Evolutionary conservation across 768 basidiomycete species (phyloP).

Genomic region (Trametes cubensis): DNA sequence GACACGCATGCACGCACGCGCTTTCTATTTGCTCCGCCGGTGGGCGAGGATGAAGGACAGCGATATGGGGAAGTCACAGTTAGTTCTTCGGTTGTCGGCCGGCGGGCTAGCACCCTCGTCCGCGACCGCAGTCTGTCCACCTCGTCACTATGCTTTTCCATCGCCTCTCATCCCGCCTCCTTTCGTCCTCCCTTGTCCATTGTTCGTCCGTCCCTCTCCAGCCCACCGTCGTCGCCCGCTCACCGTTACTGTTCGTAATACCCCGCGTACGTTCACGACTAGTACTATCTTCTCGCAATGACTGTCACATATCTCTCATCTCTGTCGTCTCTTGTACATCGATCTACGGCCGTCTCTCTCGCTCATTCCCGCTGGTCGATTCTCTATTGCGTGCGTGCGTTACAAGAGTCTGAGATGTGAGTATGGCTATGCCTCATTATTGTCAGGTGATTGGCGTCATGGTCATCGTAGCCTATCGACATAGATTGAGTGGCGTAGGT

Average conservation of each 20-base stretch:
- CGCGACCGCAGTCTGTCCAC: too few species aligned
- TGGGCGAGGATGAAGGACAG: too few species aligned
- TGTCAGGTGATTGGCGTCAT: too few species aligned
- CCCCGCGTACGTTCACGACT: conserved; percentile 31
- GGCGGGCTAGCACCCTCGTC: too few species aligned
- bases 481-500: too few species aligned
- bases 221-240: conserved; percentile 14
- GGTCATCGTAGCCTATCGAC: too few species aligned
- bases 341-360: conserved; percentile 25
- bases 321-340: conserved; percentile 28
- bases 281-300: conserved; percentile 32
- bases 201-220: neutral
- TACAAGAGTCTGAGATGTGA: too few species aligned
- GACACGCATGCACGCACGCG: neutral
- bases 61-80: too few species aligned
- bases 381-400: neutral
- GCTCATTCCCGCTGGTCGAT: neutral
- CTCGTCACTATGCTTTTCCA: neutral
- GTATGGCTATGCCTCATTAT: too few species aligned
- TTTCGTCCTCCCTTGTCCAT: neutral
- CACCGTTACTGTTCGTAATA: conserved; percentile 28
- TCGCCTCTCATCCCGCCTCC: neutral
- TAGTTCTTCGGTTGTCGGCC: too few species aligned
- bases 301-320: conserved; percentile 31
- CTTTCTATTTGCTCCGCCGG: neutral